phyloP scores from a whole-genome alignment of 345 rosid species.

The Raphanus sativus region DNA sequence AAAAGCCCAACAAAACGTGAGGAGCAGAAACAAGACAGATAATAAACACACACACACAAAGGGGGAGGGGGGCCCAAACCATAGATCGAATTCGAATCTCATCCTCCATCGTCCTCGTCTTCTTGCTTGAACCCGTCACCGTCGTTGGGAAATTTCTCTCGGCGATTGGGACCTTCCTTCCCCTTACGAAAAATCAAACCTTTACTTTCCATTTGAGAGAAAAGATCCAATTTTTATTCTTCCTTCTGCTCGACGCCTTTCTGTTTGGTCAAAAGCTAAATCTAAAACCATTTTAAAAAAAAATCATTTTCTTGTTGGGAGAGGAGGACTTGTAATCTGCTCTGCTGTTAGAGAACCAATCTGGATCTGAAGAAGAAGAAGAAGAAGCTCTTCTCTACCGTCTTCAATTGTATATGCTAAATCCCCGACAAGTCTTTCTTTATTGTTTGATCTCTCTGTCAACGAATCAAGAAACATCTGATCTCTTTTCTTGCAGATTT shows the following conservation, averaged over 20 bases:
- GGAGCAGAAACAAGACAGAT: slow-evolving; percentile 40
- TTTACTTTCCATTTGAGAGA: slow-evolving; percentile 20
- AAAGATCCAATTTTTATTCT: slow-evolving; percentile 18
- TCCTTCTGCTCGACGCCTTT: slow-evolving; percentile 22
- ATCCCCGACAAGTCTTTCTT: no score
- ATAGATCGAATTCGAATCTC: slow-evolving; percentile 5
- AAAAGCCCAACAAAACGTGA: slow-evolving; percentile 36
- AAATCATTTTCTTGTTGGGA: slow-evolving; percentile 4
- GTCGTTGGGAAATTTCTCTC: slow-evolving; percentile 28
- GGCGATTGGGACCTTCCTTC: slow-evolving; percentile 28
- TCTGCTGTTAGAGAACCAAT: slow-evolving; percentile 24
- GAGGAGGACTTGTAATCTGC: slow-evolving; percentile 30
- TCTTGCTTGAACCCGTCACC: slow-evolving; percentile 28
- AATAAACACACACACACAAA: slow-evolving; percentile 1
- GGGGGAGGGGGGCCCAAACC: slow-evolving; percentile 27
- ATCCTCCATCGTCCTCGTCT: slow-evolving; percentile 23
- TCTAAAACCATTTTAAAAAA: slow-evolving; percentile 22
- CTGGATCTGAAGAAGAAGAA: slow-evolving; percentile 42
- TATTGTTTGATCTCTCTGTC: neutral
- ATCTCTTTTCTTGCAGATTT: slow-evolving; percentile 24
- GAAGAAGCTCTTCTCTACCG: slow-evolving; percentile 3
- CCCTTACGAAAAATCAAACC: slow-evolving; percentile 24
- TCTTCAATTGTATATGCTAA: no score
- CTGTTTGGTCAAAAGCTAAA: slow-evolving; percentile 34
- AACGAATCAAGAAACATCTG: slow-evolving; percentile 4